phyloP scores from a whole-genome alignment of 805 yeast genomes.

The Metschnikowia peoriensis region DNA sequence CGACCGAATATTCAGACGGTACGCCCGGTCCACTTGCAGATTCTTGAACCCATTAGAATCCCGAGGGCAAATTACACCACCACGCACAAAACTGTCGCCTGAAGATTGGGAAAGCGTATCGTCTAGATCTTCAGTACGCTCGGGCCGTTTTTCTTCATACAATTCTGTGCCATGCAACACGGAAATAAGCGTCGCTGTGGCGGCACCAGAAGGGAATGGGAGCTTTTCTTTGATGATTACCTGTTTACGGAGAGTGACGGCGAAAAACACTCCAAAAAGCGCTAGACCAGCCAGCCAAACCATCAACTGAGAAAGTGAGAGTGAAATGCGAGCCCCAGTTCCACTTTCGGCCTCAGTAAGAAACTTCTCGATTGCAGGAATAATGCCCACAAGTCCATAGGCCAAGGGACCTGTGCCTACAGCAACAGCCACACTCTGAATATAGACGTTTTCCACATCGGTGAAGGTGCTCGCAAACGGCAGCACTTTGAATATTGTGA shows the following conservation, averaged over 20 bases:
- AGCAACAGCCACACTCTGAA: slow-evolving; percentile 92
- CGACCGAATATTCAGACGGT: slow-evolving; percentile 58
- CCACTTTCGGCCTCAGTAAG: slow-evolving; percentile 79
- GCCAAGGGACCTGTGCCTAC: slow-evolving; percentile 97
- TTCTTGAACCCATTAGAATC: slow-evolving; percentile 14
- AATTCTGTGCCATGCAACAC: slow-evolving; percentile 76
- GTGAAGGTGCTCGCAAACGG: slow-evolving; percentile 49
- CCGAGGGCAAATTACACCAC: slow-evolving; percentile 19
- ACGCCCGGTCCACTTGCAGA: slow-evolving; percentile 23
- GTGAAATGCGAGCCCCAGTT: slow-evolving; percentile 34
- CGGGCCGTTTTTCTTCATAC: slow-evolving; percentile 28
- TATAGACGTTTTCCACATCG: slow-evolving; percentile 92
- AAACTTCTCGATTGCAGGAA: slow-evolving; percentile 93
- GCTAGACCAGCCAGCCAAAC: slow-evolving; percentile 87
- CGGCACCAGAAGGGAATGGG: slow-evolving; percentile 93
- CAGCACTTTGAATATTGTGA: slow-evolving; percentile 68
- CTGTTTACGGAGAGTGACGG: slow-evolving; percentile 82
- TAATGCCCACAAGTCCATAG: slow-evolving; percentile 90
- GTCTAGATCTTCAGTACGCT: not conserved
- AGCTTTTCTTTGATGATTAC: slow-evolving; percentile 85
- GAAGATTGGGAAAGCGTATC: not conserved
- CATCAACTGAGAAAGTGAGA: slow-evolving; percentile 52
- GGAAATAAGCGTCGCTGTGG: slow-evolving; percentile 89
- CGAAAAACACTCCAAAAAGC: slow-evolving; percentile 93
- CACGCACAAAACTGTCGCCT: slow-evolving; percentile 8